A percentile compares a stretch with the other conserved stretches of the same genome.
phyloP scores from a whole-genome alignment of 75 land plant species.

The Pseudotsuga menziesii region DNA sequence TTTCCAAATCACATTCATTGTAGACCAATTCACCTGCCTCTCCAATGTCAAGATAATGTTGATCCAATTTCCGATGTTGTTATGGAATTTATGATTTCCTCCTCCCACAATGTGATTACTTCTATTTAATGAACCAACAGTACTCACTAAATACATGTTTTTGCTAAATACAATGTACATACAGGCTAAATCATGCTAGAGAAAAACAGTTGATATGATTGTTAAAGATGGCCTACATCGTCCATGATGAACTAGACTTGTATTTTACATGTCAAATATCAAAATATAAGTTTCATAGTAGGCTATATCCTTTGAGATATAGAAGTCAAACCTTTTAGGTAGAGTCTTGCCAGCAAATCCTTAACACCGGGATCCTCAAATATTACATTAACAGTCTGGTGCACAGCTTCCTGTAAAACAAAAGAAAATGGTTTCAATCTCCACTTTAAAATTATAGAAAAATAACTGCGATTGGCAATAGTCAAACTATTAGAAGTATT shows the following conservation, averaged over 20 bases:
- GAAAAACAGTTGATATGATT: not conserved
- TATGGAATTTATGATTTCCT: no score
- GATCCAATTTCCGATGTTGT: no score
- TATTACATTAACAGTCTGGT: slow-evolving; percentile 75
- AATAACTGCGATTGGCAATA: not conserved
- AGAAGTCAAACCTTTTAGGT: slow-evolving; percentile 70
- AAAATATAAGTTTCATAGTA: not conserved
- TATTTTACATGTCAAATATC: not conserved
- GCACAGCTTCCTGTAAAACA: slow-evolving; percentile 75
- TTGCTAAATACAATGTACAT: not conserved
- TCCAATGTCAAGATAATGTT: no score
- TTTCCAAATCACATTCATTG: no score
- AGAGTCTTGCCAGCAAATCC: slow-evolving; percentile 82
- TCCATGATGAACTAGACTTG: no score
- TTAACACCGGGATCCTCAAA: slow-evolving; percentile 99
- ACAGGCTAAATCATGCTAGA: not conserved
- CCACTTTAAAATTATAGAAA: not conserved
- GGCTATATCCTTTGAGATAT: not conserved
- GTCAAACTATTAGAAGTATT: not conserved
- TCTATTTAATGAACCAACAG: no score
- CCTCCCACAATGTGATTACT: no score
- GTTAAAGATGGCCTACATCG: not conserved
- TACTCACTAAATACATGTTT: not conserved
- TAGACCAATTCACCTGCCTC: no score
- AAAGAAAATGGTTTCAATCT: not conserved